Evolutionary conservation across 1,139 yeast species (phyloP), one percentile per base, ranked within the genome.

Genomic region (Blastobotrys ciferrii): DNA sequence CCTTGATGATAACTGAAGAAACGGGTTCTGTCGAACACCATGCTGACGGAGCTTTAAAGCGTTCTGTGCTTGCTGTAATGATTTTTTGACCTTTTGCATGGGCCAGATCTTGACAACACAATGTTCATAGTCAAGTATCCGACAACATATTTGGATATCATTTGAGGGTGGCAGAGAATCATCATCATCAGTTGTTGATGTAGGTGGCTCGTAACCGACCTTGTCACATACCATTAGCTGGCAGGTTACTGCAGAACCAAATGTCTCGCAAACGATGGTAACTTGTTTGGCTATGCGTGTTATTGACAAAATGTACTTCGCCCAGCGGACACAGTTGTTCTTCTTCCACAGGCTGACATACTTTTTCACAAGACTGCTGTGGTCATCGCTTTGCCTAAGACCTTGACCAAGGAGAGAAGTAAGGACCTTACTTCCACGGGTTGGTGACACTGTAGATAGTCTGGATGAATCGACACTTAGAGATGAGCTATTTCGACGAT

Each of bases 171-270:
- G 36, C 42, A 13, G 18, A 12, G 54, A 55, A 13, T 47, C 46
- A n/a, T n/a, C n/a, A n/a, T n/a, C n/a, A n/a, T n/a, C n/a, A n/a
- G n/a, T n/a, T n/a, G n/a, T n/a, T n/a, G n/a, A n/a, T n/a, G n/a
- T n/a, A n/a, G n/a, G n/a, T n/a, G n/a, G n/a, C n/a, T n/a, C n/a
- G 25, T 42, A 48, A 5, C 50, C 53, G 17, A 44, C 32, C 12
- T 40, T 51, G 32, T 56, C 61, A 12, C 57, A 46, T 12, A 61
- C 49, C 35, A 59, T 50, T 38, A 60, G 49, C 49, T 63, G 66
- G 31, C 60, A 56, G 13, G 47, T 45, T 9, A 60, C 18, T 4
- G 47, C 47, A n/a, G 48, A 45, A 13, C 47, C 53, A 25, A 53
- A 43, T 15, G 45, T 45, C 25, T 52, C 50, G n/a, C n/a, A n/a